phyloP scores from a whole-genome alignment of 176 grass and related monocot species.

The Zea mays region DNA sequence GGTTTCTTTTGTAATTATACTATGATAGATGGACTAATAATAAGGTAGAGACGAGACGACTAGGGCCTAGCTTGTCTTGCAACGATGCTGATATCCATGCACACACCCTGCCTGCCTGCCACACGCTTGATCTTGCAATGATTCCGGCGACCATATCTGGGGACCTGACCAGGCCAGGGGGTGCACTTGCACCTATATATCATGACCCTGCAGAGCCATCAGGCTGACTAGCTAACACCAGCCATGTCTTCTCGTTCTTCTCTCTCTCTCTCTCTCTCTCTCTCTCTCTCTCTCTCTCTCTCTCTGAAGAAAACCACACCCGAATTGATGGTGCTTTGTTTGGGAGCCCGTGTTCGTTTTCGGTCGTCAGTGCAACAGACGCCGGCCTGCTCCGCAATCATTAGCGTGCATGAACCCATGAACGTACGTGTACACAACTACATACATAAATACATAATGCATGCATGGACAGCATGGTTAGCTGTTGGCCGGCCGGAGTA shows the following conservation, averaged over 20 bases:
- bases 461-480: too few relatives aligned
- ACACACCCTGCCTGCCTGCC: neutral
- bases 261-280: neutral
- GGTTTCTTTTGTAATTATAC: too few relatives aligned
- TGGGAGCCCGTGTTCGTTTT: constrained; percentile 49
- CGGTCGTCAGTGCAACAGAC: constrained; percentile 1
- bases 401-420: neutral
- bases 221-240: neutral
- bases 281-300: neutral
- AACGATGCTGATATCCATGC: too few relatives aligned
- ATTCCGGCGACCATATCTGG: constrained; percentile 12
- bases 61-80: too few relatives aligned
- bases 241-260: neutral
- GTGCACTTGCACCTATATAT: constrained; percentile 13
- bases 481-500: too few relatives aligned
- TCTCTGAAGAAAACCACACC: neutral
- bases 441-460: too few relatives aligned
- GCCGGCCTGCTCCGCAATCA: constrained; percentile 40
- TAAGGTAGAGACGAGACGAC: too few relatives aligned
- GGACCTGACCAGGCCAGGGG: neutral
- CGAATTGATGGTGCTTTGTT: constrained; percentile 46
- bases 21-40: too few relatives aligned
- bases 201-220: constrained; percentile 13
- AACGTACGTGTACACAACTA: too few relatives aligned
- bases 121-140: neutral